Evolutionary conservation across 805 yeast genomes (phyloP).

Genomic region (Hanseniaspora thailandica): DNA sequence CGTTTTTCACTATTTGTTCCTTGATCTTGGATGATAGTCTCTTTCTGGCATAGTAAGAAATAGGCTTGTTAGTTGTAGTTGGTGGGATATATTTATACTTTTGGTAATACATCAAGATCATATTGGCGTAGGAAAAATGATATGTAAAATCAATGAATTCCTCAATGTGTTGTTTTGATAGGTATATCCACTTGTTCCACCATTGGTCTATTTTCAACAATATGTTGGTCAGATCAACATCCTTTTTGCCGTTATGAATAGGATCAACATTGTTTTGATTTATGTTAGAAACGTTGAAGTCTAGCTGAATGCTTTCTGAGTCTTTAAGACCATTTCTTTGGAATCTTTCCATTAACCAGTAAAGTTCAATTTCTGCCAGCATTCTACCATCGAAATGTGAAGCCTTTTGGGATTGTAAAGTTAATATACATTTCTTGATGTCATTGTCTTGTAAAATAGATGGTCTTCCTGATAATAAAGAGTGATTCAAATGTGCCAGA

Average conservation of each 20-base stretch:
- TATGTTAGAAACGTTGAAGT: neutral
- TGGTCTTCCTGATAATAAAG: constrained; percentile 55
- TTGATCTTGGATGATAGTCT: constrained; percentile 13
- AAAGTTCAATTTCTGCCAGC: constrained; percentile 61
- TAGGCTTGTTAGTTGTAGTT: neutral
- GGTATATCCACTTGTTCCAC: constrained; percentile 58
- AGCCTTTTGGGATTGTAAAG: constrained; percentile 45
- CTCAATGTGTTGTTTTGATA: constrained; percentile 56
- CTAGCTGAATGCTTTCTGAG: neutral
- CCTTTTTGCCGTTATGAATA: neutral
- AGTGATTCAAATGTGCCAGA: constrained; percentile 53
- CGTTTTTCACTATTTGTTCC: neutral
- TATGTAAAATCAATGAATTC: constrained; percentile 66
- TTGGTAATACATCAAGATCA: constrained; percentile 30
- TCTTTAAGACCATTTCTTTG: constrained; percentile 10
- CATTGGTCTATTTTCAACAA: constrained; percentile 46
- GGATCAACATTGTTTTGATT: neutral
- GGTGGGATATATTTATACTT: constrained; percentile 13
- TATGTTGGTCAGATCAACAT: constrained; percentile 21
- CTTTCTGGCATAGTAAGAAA: constrained; percentile 10
- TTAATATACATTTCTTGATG: constrained; percentile 45
- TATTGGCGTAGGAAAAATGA: constrained; percentile 46
- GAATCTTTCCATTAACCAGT: constrained; percentile 22
- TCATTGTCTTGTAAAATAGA: constrained; percentile 50
- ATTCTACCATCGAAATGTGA: constrained; percentile 76